These are phyloP conservation scores for Alternaria ethzedia DNA, from an alignment of 2,329 filamentous ascomycete genomes.

Conservation along the genomic window DNA sequence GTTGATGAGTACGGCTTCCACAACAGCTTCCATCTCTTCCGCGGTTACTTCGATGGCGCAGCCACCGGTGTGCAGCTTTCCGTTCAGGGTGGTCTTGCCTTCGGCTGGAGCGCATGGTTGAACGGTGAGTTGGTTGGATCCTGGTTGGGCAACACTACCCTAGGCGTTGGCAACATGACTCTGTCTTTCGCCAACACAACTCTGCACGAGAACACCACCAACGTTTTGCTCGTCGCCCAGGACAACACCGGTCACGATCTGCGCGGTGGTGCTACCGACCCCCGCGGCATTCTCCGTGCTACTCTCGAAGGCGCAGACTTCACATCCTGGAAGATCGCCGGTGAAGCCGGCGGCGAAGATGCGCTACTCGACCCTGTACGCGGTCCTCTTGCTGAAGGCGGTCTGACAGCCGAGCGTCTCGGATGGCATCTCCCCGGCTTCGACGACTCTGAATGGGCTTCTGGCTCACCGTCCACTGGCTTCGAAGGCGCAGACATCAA, in stretches of 20 bases:
- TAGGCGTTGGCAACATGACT: constrained; percentile 44
- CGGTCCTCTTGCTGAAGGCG: constrained; percentile 64
- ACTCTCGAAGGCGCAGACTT: constrained; percentile 56
- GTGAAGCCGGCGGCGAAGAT: constrained; percentile 60
- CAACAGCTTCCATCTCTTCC: constrained; percentile 51
- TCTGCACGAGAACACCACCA: constrained; percentile 47
- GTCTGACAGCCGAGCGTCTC: constrained; percentile 63
- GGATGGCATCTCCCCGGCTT: constrained; percentile 66
- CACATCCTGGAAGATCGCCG: constrained; percentile 64
- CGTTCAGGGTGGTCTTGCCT: constrained; percentile 61
- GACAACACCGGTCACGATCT: constrained; percentile 68
- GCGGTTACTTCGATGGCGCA: constrained; percentile 48
- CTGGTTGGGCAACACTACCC: constrained; percentile 58
- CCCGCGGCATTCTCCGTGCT: constrained; percentile 61
- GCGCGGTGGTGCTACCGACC: constrained; percentile 55
- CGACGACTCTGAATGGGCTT: constrained; percentile 55
- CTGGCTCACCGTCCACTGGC: constrained; percentile 46
- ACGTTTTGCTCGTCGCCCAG: constrained; percentile 63
- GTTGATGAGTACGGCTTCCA: constrained; percentile 53
- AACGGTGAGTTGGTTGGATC: constrained; percentile 65
- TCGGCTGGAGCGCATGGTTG: constrained; percentile 64
- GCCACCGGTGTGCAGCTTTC: constrained; percentile 57
- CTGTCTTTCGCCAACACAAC: constrained; percentile 61
- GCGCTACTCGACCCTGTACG: constrained; percentile 61
- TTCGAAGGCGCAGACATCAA: constrained; percentile 60